Evolutionary conservation across 495 filamentous ascomycete species (phyloP).

Genomic region (Ascobolus immersus): DNA sequence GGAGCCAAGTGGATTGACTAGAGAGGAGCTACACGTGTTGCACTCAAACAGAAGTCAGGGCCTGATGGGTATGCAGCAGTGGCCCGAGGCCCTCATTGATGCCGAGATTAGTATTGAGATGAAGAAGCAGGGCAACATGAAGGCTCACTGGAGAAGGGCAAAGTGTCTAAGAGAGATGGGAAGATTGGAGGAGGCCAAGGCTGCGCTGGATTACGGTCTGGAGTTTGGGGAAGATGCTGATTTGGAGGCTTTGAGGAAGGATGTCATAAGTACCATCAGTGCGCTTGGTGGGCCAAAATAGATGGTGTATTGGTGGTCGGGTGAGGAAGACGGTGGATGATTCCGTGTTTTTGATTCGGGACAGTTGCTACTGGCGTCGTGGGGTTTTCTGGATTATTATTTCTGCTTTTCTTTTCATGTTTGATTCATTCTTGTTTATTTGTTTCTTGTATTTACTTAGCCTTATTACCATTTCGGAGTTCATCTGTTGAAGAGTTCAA

Average conservation of each 20-base stretch:
- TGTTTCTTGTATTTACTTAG: too few species aligned
- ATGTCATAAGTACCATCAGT: too few species aligned
- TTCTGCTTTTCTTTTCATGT: too few species aligned
- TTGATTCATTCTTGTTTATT: too few species aligned
- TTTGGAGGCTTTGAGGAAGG: slow-evolving; percentile 38
- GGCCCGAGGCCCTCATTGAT: slow-evolving; percentile 62
- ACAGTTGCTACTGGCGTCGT: too few species aligned
- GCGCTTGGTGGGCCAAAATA: too few species aligned
- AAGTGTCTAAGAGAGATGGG: slow-evolving; percentile 78
- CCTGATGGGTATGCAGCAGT: slow-evolving; percentile 49
- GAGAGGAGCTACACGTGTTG: slow-evolving; percentile 56
- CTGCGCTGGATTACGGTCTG: slow-evolving; percentile 43
- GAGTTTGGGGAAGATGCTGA: slow-evolving; percentile 64
- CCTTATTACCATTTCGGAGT: too few species aligned
- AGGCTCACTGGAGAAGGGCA: slow-evolving; percentile 77
- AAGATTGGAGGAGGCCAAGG: slow-evolving; percentile 51
- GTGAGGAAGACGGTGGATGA: too few species aligned
- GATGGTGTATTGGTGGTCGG: too few species aligned
- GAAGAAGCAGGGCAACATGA: slow-evolving; percentile 63
- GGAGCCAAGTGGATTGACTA: slow-evolving; percentile 58
- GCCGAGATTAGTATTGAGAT: slow-evolving; percentile 74
- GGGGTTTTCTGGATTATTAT: too few species aligned
- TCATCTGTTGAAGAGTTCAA: too few species aligned
- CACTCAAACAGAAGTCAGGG: slow-evolving; percentile 80
- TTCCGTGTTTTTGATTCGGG: too few species aligned